Conservation (phyloP, 306 rosid genomes). For the Quercus rubra region DNA sequence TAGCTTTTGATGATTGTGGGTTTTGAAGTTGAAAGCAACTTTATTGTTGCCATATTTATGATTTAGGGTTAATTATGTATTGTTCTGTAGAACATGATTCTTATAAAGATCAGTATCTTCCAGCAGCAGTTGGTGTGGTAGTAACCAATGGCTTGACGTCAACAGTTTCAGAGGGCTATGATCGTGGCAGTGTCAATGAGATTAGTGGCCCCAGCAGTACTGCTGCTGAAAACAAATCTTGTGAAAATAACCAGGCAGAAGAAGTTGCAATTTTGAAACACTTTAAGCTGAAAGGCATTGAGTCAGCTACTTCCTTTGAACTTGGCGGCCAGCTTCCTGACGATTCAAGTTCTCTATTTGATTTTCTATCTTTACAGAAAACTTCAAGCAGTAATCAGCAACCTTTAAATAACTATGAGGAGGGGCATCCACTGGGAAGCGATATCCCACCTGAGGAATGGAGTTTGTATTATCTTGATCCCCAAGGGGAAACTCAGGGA, state of each 20-base stretch:
- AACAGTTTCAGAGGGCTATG: slow-evolving; percentile 12
- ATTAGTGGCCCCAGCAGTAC: slow-evolving; percentile 20
- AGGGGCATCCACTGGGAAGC: slow-evolving; percentile 25
- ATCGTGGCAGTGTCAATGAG: slow-evolving; percentile 6
- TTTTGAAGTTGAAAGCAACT: background rate
- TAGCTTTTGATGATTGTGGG: background rate
- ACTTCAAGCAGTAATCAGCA: slow-evolving; percentile 32
- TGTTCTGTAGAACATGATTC: slow-evolving; percentile 30
- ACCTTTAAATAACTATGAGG: slow-evolving; percentile 37
- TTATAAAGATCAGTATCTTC: slow-evolving; percentile 25
- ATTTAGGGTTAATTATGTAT: background rate
- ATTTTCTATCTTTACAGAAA: slow-evolving; percentile 34
- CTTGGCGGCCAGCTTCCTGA: slow-evolving; percentile 29
- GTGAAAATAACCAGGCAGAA: slow-evolving; percentile 25
- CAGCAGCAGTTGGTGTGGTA: slow-evolving; percentile 9
- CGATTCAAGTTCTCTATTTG: slow-evolving; percentile 39
- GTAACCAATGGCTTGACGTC: slow-evolving; percentile 17
- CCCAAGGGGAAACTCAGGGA: slow-evolving; percentile 65
- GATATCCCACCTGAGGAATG: slow-evolving; percentile 47
- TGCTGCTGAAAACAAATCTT: slow-evolving; percentile 27
- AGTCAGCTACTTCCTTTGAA: slow-evolving; percentile 29
- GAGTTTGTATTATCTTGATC: slow-evolving; percentile 70
- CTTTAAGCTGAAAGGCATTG: slow-evolving; percentile 28
- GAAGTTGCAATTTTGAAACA: slow-evolving; percentile 25
- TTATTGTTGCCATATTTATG: slow-evolving; percentile 4